These are phyloP conservation scores for Coccomyxa sp. DNA, from an alignment of 139 green algal genomes.

Conservation along the genomic window DNA sequence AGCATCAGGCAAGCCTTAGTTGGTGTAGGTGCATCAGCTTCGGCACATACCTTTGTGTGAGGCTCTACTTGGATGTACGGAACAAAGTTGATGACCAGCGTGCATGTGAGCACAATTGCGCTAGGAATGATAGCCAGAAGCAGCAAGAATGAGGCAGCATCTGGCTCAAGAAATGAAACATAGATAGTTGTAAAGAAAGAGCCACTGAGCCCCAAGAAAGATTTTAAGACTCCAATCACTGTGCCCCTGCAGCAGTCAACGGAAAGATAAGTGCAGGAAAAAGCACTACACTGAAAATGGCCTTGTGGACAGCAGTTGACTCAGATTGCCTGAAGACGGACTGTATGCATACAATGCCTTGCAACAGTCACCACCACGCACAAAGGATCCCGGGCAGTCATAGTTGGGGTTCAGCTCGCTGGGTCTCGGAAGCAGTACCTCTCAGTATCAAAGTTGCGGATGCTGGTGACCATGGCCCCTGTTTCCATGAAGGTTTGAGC, in stretches of 20 bases:
- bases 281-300: not conserved
- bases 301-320: not conserved
- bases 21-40: too few species aligned
- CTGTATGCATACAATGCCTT: not conserved
- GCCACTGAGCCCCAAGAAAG: conserved; percentile 37
- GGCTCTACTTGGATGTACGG: conserved; percentile 35
- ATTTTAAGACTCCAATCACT: conserved; percentile 77
- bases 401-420: not conserved
- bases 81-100: conserved; percentile 51
- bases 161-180: conserved; percentile 28
- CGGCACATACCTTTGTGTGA: conserved; percentile 16
- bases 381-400: not conserved
- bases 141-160: conserved; percentile 43
- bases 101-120: conserved; percentile 15
- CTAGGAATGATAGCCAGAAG: conserved; percentile 44
- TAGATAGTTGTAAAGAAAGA: conserved; percentile 59
- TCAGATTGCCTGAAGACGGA: not conserved
- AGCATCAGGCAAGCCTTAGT: too few species aligned
- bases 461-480: conserved; percentile 57
- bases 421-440: not conserved
- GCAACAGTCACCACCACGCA: not conserved
- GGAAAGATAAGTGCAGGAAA: not conserved
- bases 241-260: conserved; percentile 43
- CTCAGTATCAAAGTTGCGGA: conserved; percentile 69
- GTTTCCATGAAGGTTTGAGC: conserved; percentile 68